Evolutionary conservation across 2,329 filamentous ascomycete genomes (phyloP).

Genomic region (Fusarium anguioides): DNA sequence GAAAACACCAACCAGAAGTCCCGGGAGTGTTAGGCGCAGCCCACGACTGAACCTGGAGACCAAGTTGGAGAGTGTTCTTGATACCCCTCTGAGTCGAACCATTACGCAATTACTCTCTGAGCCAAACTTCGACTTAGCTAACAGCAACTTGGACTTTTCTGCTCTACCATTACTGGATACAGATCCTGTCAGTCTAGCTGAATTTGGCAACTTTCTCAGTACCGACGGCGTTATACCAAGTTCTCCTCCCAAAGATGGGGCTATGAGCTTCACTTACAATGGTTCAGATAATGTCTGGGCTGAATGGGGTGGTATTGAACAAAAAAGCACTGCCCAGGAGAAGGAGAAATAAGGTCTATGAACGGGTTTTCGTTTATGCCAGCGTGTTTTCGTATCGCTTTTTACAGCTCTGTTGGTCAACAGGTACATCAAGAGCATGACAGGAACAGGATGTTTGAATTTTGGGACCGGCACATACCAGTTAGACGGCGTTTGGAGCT

Average conservation of each 20-base stretch:
- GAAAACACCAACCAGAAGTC: conserved; percentile 60
- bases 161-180: conserved; percentile 54
- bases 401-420: conserved; percentile 33
- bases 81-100: conserved; percentile 71
- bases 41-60: conserved; percentile 55
- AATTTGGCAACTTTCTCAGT: conserved; percentile 61
- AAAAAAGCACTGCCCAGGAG: conserved; percentile 21
- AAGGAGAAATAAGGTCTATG: conserved; percentile 36
- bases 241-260: conserved; percentile 56
- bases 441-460: conserved; percentile 21
- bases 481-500: conserved; percentile 34
- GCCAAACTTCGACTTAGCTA: conserved; percentile 57
- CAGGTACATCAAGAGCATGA: conserved; percentile 30
- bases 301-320: conserved; percentile 45
- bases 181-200: conserved; percentile 52
- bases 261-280: conserved; percentile 48
- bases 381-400: conserved; percentile 10
- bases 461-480: conserved; percentile 15
- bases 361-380: conserved; percentile 6
- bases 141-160: conserved; percentile 58
- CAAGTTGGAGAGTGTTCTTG: conserved; percentile 54
- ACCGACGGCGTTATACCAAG: conserved; percentile 61
- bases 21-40: conserved; percentile 55
- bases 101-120: conserved; percentile 73
- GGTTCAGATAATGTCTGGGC: conserved; percentile 46